Evolutionary conservation across 768 basidiomycete genomes (phyloP), one percentile per base, ranked within the genome.

Genomic region (Suillus hirtellus): DNA sequence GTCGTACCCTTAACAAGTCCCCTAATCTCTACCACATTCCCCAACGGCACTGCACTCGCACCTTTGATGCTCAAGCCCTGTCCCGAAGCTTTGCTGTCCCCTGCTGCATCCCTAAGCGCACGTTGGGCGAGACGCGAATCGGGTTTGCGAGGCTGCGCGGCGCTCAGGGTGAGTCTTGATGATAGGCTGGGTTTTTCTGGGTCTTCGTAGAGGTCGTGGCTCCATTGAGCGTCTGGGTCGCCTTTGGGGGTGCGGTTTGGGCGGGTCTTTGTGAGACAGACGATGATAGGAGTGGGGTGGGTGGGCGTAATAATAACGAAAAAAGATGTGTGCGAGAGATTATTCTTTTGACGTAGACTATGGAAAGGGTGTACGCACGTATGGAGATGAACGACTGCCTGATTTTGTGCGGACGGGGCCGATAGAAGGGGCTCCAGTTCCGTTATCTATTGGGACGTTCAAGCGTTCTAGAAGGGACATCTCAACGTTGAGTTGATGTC

Each of bases 1-100:
- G 89, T 93, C 31, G 93, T 94, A 1, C 92, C 93, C 12, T 77
- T 76, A 11, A 88, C 89, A 27, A 95, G 76, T 3, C 90, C 91
- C 3, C 85, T 80, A 27, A 95, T 88, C 71, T 92, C 85, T 0
- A 95, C 86, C 42, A 89, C 85, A 67, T 90, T 91, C 17, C 87
- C 86, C 34, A 69, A 72, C 46, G 81, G 76, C 34, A 73, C 67
- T 1, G 78, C 67, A 71, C 85, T 80, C 10, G 90, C 90, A 15
- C 90, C 90, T 73, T 90, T 90, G 76, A 92, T 91, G 37, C 80
- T 81, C 15, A 91, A 71, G 24, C 79, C 76, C 62, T 17, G 17
- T 17, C 50, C 24, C 8, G 7, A 6, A 2, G 44, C 5, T 50
- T 66, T 72, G 64, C 49, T 69, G 65, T 69, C 68, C 62, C 66